Evolutionary conservation across 2,329 filamentous ascomycete genomes (phyloP), one percentile per base, ranked within the genome.

Genomic region (Colletotrichum liriopes): DNA sequence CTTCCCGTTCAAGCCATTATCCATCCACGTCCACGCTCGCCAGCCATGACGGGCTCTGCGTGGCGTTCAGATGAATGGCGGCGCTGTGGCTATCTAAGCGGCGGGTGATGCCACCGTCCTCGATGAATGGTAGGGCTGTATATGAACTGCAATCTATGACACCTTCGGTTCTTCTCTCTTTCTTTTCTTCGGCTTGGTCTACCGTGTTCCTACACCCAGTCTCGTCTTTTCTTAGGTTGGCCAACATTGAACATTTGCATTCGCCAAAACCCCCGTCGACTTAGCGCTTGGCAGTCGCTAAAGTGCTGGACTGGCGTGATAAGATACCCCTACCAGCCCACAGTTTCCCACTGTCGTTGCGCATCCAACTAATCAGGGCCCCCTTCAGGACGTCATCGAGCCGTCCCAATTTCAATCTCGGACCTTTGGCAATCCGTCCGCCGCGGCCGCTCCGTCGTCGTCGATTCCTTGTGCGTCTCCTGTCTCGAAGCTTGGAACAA

Each of bases 351-450:
- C 45, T 60, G 62, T 43, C 65, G 55, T 43, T 64, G 49, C 49
- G 52, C 68, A 56, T 43, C 59, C 65, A 35, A 51, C 65, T 72
- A 68, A 72, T 68, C 54, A 43, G 60, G 58, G 26, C 29, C 52
- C 65, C 66, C 70, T 43, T 59, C 37, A 65, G 70, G 66, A 72
- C 70, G 70, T 72, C 70, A 72, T 72, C 70, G 70, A 72, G 49
- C 47, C 65, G 59, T 72, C 65, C 70, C 65, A 65, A 60, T 72
- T 69, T 60, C 70, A 69, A 60, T 72, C 54, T 70, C 69, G 70
- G 65, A 60, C 65, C 59, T 69, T 64, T 47, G n/a, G 69, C 47
- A n/a, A 47, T 43, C 69, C 69, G 69, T 55, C 45, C 65, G 56
- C 65, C 58, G 68, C 65, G 32, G 58, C 43, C 41, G 20, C 41